Conservation (phyloP, 495 filamentous ascomycete genomes). For the Corynascus novoguineensis region DNA sequence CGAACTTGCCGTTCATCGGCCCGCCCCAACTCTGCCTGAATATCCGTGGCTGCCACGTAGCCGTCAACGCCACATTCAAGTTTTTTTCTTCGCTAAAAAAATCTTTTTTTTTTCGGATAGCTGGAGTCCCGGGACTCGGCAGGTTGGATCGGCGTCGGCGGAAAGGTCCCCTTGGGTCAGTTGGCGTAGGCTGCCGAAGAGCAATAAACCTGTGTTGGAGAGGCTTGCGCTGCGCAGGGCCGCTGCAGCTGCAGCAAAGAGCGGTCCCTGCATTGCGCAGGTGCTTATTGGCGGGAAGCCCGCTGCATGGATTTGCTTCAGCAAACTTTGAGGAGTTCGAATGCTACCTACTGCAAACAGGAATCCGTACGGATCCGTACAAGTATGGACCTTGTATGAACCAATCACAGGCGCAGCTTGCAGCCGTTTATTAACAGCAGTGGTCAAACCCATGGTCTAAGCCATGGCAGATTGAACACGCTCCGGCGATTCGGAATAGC, state of each 20-base stretch:
- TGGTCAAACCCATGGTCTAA: too few species aligned
- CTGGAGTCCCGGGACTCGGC: neutral
- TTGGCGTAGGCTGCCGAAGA: neutral
- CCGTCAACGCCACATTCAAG: neutral
- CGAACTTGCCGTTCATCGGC: neutral
- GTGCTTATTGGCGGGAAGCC: neutral
- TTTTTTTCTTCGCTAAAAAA: neutral
- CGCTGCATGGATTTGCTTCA: neutral
- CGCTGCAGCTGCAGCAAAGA: neutral
- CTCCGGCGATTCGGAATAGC: too few species aligned
- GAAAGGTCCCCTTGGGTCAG: neutral
- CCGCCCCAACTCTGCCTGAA: neutral
- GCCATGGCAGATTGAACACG: too few species aligned
- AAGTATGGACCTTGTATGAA: too few species aligned
- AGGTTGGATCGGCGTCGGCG: neutral
- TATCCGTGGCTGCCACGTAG: constrained; percentile 9
- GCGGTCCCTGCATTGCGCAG: neutral
- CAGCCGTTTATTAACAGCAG: too few species aligned
- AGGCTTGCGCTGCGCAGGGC: neutral
- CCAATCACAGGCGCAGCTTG: too few species aligned
- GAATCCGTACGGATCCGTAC: too few species aligned
- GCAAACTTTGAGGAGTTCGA: too few species aligned
- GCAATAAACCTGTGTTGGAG: neutral
- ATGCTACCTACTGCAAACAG: too few species aligned
- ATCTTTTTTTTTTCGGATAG: too few species aligned